Evolutionary conservation across 2,329 filamentous ascomycete species (phyloP).

Genomic region (Amesomyces nigricolor): DNA sequence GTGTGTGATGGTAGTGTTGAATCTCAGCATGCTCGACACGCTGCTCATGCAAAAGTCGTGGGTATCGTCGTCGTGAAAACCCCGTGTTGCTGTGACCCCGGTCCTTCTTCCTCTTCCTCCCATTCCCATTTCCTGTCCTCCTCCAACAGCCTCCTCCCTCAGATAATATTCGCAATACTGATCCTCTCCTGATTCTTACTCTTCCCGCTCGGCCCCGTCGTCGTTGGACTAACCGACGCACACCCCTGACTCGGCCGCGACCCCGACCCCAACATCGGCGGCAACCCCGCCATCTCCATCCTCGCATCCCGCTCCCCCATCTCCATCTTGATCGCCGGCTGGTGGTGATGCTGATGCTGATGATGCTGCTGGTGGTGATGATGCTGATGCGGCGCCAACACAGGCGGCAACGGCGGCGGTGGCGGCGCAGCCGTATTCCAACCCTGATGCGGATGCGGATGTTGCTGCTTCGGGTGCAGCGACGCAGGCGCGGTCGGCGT

Average conservation of each 20-base stretch:
- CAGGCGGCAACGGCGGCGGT: slow-evolving; percentile 1
- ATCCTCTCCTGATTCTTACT: slow-evolving; percentile 40
- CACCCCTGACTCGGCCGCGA: slow-evolving; percentile 23
- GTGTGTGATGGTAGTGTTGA: background rate
- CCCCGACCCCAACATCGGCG: slow-evolving; percentile 4
- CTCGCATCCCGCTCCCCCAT: slow-evolving; percentile 8
- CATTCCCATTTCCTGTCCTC: background rate
- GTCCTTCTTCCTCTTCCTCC: background rate
- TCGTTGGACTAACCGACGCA: slow-evolving; percentile 28
- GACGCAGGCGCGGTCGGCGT: slow-evolving; percentile 8
- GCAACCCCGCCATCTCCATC: slow-evolving; percentile 13
- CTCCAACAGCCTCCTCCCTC: background rate
- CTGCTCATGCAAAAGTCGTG: slow-evolving; percentile 1
- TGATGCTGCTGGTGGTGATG: slow-evolving; percentile 2
- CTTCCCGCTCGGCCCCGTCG: slow-evolving; percentile 27
- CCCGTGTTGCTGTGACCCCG: background rate
- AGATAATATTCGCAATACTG: slow-evolving; percentile 43
- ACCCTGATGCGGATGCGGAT: background rate
- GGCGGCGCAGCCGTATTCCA: background rate
- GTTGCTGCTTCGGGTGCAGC: background rate
- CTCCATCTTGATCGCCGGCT: slow-evolving; percentile 13
- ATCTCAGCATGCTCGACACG: background rate
- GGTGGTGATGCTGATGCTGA: slow-evolving; percentile 5
- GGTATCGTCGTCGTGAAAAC: slow-evolving; percentile 1
- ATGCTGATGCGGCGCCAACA: slow-evolving; percentile 4